These are phyloP conservation scores for Fomitopsis betulina DNA, from an alignment of 1,284 basidiomycete species.

Conservation along the genomic window DNA sequence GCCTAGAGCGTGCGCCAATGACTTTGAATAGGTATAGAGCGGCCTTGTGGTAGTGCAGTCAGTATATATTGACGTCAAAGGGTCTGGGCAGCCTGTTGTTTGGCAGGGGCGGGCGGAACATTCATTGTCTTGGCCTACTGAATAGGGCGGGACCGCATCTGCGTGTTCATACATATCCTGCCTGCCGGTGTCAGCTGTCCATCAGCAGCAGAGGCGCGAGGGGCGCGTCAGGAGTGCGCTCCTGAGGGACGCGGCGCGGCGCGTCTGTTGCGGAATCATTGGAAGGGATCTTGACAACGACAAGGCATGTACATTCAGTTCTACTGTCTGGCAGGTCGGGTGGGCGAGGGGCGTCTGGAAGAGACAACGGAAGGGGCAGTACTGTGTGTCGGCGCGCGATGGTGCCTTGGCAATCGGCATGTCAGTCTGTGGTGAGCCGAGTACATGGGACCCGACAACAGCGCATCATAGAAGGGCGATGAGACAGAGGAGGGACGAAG, in stretches of 20 bases:
- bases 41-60: too few relatives aligned
- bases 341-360: background rate
- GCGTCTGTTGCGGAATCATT: background rate
- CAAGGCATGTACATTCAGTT: background rate
- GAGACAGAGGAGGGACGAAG: background rate
- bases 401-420: slow-evolving; percentile 1
- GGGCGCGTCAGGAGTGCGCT: background rate
- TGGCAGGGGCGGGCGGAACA: too few relatives aligned
- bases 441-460: background rate
- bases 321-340: background rate
- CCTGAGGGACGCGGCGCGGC: background rate
- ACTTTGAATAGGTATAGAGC: too few relatives aligned
- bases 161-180: background rate
- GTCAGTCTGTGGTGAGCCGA: background rate
- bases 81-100: too few relatives aligned
- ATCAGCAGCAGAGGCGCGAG: background rate
- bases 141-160: background rate
- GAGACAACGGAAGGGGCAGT: background rate
- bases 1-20: background rate
- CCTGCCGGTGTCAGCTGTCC: background rate
- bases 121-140: too few relatives aligned
- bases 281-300: background rate
- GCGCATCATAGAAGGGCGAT: background rate
- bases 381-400: background rate
- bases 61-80: too few relatives aligned